Base-by-base conservation (phyloP, 208 protist species). In the Kentomonas sorsogonicus region DNA sequence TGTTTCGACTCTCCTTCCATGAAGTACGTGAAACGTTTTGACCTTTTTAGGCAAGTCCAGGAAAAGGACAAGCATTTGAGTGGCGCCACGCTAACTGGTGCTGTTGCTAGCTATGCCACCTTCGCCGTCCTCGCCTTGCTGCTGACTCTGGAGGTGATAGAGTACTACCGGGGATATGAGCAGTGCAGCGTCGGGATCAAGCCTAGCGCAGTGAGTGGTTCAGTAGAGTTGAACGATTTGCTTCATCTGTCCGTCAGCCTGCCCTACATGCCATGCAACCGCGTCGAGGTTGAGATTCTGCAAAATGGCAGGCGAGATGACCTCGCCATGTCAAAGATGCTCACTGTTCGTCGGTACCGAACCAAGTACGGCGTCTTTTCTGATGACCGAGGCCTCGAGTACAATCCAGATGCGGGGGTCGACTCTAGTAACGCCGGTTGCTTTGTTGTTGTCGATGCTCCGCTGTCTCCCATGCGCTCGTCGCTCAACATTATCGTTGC, bases 31-130 rank as follows among this genome's bases (percentile, higher is more conserved):
- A 59, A 61, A 52, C 55, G 60, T 39, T 58, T 70, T 27, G 72
- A 78, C 29, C 47, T 78, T 26, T 78, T 78, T 48, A 66, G 72
- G 20, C 62, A 67, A 13, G 57, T 78, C 29, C 72, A 73, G 62
- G 72, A 78, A 41, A 62, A 33, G 16, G 70, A 77, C 41, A 70
- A 58, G 23, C 66, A 70, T 34, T 62, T 78, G 20, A 63, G 61
- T 0, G 61, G 66, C 1, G 51, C 66, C 39, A 78, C 60, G 5
- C 18, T 47, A 11, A 45, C 67, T 29, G 71, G 71, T 6, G 63
- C 56, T 16, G 58, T 40, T 4, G 46, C 61, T 15, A 72, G 54
- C 25, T 48, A 68, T 1, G 41, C 47, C 30, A 76, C 64, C 1
- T 33, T 60, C 6, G 31, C 43, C 6, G 10, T 71, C 20, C 34